These are phyloP conservation scores for Serendipita sp. DNA, from an alignment of 768 basidiomycete genomes.

Conservation along the genomic window DNA sequence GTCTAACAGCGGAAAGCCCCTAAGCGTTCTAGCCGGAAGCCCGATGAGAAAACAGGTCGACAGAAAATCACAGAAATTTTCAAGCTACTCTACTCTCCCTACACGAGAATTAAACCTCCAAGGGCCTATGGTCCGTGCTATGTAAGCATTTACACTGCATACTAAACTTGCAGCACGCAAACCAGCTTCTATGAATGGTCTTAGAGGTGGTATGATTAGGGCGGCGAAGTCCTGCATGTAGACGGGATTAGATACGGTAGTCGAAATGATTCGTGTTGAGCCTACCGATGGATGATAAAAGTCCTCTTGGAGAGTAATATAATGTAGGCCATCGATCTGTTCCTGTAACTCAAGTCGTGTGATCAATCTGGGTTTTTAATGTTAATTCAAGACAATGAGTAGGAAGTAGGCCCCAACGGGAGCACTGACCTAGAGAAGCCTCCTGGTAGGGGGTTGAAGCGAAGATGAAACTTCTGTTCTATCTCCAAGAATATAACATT, in stretches of 20 bases:
- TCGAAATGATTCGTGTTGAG: not conserved
- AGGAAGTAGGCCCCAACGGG: too few species aligned
- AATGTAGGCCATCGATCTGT: constrained; percentile 21
- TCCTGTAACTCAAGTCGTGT: constrained; percentile 37
- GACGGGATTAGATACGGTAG: constrained; percentile 6
- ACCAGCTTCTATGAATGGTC: constrained; percentile 21
- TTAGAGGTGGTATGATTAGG: constrained; percentile 28
- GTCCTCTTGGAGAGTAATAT: constrained; percentile 43
- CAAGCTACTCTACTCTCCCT: not conserved
- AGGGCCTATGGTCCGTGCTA: not conserved
- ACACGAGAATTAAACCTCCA: not conserved
- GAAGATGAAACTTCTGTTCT: constrained; percentile 37
- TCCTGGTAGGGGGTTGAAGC: constrained; percentile 29
- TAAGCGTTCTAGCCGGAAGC: too few species aligned
- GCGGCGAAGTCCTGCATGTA: constrained; percentile 27
- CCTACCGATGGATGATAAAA: constrained; percentile 39
- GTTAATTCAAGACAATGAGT: too few species aligned
- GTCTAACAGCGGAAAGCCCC: too few species aligned
- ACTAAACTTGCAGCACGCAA: not conserved
- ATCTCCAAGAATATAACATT: constrained; percentile 35
- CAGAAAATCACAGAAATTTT: not conserved
- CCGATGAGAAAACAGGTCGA: not conserved
- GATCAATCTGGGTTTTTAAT: constrained; percentile 24
- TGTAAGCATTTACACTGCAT: not conserved
- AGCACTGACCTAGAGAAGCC: constrained; percentile 28